A percentile compares a stretch with the other conserved stretches of the same genome.
These are phyloP conservation scores for Botrytis squamosa DNA, from an alignment of 2,329 filamentous ascomycete species.

Conservation along the genomic window DNA sequence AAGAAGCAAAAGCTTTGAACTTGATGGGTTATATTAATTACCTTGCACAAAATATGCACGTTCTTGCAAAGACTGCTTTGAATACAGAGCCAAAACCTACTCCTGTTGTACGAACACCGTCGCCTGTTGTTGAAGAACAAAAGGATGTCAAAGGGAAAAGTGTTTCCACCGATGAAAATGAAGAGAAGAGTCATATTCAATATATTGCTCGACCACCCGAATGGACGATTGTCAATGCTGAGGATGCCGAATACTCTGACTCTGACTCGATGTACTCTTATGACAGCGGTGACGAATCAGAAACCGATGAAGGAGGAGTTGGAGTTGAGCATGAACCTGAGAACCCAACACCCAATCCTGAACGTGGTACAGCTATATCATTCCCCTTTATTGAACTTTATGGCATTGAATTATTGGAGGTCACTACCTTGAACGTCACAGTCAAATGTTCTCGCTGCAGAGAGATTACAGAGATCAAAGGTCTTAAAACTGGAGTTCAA, in stretches of 20 bases:
- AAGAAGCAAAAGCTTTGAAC: slow-evolving; percentile 56
- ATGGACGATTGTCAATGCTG: slow-evolving; percentile 54
- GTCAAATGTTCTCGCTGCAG: slow-evolving; percentile 81
- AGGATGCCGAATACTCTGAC: slow-evolving; percentile 45
- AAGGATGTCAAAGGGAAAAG: slow-evolving; percentile 22
- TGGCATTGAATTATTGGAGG: slow-evolving; percentile 72
- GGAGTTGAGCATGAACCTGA: slow-evolving; percentile 41
- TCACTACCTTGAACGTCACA: slow-evolving; percentile 64
- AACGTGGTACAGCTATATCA: slow-evolving; percentile 72
- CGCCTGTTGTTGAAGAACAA: neutral
- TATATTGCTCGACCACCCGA: slow-evolving; percentile 75
- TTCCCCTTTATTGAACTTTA: slow-evolving; percentile 77
- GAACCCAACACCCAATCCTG: slow-evolving; percentile 40
- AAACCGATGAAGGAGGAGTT: slow-evolving; percentile 46
- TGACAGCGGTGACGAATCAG: slow-evolving; percentile 34
- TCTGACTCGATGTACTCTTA: slow-evolving; percentile 49
- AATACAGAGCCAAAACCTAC: slow-evolving; percentile 26
- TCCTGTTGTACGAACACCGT: slow-evolving; percentile 13
- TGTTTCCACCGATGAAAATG: slow-evolving; percentile 34
- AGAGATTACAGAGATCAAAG: slow-evolving; percentile 66
- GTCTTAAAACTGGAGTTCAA: slow-evolving; percentile 56
- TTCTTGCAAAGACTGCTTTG: slow-evolving; percentile 57
- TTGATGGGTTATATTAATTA: slow-evolving; percentile 76
- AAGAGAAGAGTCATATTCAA: slow-evolving; percentile 63
- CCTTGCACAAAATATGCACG: slow-evolving; percentile 67